A percentile compares a stretch with the other conserved stretches of the same genome.
Conservation (phyloP, 2,329 filamentous ascomycete species). For the Colletotrichum incanum region DNA sequence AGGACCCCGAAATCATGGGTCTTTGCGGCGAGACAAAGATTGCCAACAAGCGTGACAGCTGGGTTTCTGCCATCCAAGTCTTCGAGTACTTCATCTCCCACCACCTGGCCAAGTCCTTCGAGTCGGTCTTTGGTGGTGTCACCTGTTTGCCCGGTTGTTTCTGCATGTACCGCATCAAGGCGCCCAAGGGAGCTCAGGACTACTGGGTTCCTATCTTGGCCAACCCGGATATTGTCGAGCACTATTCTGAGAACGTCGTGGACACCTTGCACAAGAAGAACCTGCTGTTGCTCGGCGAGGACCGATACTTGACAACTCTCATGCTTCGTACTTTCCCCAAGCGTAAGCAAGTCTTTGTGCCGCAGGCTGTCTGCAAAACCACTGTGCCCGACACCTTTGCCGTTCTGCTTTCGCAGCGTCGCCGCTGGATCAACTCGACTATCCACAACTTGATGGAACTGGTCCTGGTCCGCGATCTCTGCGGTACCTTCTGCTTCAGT, state of each 20-base stretch:
- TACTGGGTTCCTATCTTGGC: conserved; percentile 99
- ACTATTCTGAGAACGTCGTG: conserved; percentile 99
- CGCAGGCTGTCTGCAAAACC: conserved; percentile 98
- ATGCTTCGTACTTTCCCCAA: conserved; percentile 99
- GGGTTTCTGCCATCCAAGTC: conserved; percentile 98
- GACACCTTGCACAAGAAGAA: conserved; percentile 99
- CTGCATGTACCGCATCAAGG: conserved; percentile 99
- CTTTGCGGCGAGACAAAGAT: conserved; percentile 99
- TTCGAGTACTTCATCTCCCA: conserved; percentile 99
- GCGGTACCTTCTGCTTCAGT: conserved; percentile 99
- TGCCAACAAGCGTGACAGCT: conserved; percentile 94
- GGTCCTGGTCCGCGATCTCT: conserved; percentile 93
- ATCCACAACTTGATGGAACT: conserved; percentile 99
- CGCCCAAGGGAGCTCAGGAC: conserved; percentile 97
- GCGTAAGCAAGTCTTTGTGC: conserved; percentile 98
- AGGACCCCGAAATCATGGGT: conserved; percentile 99
- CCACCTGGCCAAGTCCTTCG: conserved; percentile 96
- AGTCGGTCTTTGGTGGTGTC: conserved; percentile 98
- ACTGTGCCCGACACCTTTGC: conserved; percentile 94
- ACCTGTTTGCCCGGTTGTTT: conserved; percentile 99
- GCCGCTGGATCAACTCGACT: conserved; percentile 99
- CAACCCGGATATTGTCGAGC: conserved; percentile 98
- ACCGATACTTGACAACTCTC: conserved; percentile 94
- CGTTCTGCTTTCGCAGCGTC: conserved; percentile 92
- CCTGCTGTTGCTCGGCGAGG: conserved; percentile 89